Evolutionary conservation across 176 grass and related monocot genomes (phyloP), one percentile per base, ranked within the genome.

Genomic region (Avena insularis): DNA sequence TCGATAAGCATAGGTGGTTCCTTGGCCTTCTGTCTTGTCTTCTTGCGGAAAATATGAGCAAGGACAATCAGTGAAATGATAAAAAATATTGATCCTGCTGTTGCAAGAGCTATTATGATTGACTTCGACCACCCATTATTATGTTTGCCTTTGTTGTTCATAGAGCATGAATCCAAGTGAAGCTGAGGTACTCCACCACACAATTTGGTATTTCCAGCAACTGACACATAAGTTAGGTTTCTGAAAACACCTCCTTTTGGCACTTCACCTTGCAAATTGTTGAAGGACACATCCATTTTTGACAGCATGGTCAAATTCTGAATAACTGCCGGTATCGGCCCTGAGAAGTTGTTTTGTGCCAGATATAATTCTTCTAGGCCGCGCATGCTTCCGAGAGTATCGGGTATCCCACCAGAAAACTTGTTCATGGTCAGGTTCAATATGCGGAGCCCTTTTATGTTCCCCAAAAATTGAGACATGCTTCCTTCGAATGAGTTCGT

Each of bases 261-360:
- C 2, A 91, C 89, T 81, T 88, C 54, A 11, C 89, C 92, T 5
- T 74, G 79, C 66, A 94, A 49, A 47, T 94, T 45, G 75, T 92
- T 88, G 82, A 78, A 94, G 2, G 87, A 92, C 53, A 92, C 9
- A 79, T 94, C 86, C 15, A 95, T 12, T 9, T 33, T 35, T 6
- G 47, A 71, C 35, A 87, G 16, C 1, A 54, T 72, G 19, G 75
- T 75, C 82, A 90, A 71, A 14, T 84, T 84, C 49, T 87, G 67
- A 16, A 93, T 53, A 47, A 21, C 55, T 40, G 17, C 0, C 1
- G 55, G 55, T 57, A 57, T 57, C 17, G 17, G 55, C 55, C 55
- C 55, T 8, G 55, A 90, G 20, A 85, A 79, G 55, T 82, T 85
- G 81, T 93, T 93, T 11, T 82, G 20, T 20, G 91, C 65, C 25